phyloP scores from a whole-genome alignment of 2,329 filamentous ascomycete genomes.

The Neofusicoccum ribis region DNA sequence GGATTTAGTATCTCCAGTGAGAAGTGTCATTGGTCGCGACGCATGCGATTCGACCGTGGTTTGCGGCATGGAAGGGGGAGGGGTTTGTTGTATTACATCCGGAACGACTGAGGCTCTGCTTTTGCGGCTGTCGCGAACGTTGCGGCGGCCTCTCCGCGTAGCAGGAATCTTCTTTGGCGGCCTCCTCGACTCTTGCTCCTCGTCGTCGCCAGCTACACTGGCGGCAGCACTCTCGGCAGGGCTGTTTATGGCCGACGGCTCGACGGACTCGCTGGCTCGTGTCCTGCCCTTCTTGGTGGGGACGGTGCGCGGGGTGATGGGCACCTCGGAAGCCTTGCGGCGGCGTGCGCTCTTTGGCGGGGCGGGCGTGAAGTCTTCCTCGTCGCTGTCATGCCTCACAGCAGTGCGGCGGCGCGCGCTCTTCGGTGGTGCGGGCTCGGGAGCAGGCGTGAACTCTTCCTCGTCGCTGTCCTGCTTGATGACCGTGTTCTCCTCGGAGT shows the following conservation, averaged over 20 bases:
- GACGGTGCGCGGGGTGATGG: slow-evolving; percentile 48
- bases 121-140: slow-evolving; percentile 19
- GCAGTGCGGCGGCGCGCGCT: slow-evolving; percentile 59
- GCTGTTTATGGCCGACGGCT: slow-evolving; percentile 63
- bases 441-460: slow-evolving; percentile 77
- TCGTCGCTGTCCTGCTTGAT: slow-evolving; percentile 64
- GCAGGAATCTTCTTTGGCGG: slow-evolving; percentile 7
- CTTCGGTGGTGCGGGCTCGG: slow-evolving; percentile 56
- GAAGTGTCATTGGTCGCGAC: neutral
- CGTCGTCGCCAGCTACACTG: neutral
- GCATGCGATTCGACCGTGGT: neutral
- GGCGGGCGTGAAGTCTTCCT: slow-evolving; percentile 80
- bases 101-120: slow-evolving; percentile 16
- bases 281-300: slow-evolving; percentile 44
- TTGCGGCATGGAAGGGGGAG: neutral
- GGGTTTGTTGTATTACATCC: slow-evolving; percentile 13
- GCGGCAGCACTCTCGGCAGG: slow-evolving; percentile 34
- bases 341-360: slow-evolving; percentile 36
- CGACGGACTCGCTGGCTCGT: slow-evolving; percentile 52
- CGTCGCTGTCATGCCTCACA: slow-evolving; percentile 62
- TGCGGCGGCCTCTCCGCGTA: slow-evolving; percentile 11
- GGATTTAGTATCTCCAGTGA: neutral
- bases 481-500: slow-evolving; percentile 68
- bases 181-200: neutral
- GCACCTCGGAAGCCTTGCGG: slow-evolving; percentile 49